Evolutionary conservation across 2,329 filamentous ascomycete species (phyloP), one percentile per base, ranked within the genome.

Genomic region (Phyllosticta paracitricarpa): DNA sequence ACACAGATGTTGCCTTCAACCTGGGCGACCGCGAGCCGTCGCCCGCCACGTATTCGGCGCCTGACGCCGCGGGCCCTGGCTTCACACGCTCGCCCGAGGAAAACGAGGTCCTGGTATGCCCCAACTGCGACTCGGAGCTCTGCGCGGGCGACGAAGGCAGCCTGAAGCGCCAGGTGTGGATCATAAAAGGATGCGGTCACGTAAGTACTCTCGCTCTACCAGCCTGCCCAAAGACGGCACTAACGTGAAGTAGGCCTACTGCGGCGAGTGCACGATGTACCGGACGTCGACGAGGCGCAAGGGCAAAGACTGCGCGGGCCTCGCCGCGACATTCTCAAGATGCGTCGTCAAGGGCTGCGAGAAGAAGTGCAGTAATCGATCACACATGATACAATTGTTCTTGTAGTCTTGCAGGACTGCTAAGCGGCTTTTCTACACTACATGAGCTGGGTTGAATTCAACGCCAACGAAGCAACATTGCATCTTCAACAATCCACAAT

Each of bases 121-220:
- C 93, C 0, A 89, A 89, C 62, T 99, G 94, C 68, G 86, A 88
- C 19, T 82, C 89, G 62, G 93, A 97, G 74, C 77, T 99, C 17
- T 88, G 90, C 5, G 85, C 87, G 57, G 89, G 91, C 14, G 84
- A 84, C 0, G 79, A 81, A 24, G 78, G 82, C 28, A 71, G 48
- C 14, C 30, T 78, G 35, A 91, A 96, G 74, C 86, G 89, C 70
- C 89, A 96, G 68, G 93, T 97, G 64, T 97, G 92, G 91, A 88
- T 94, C 0, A 81, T 94, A 40, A 96, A 92, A 74, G 82, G 82
- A 58, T 99, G 94, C 72, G 94, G 94, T 65, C 94, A 99, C 77
- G 94, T 97, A 82, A 73, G 83, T 79, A 30, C 52, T 35, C 1
- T 10, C 8, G 12, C 14, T n/a, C n/a, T 4, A 51, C 19, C 19